Percentiles rank a stretch among this genome's conserved stretches.
Conservation (phyloP, 164 flowering plant species). For the Aristolochia californica region DNA sequence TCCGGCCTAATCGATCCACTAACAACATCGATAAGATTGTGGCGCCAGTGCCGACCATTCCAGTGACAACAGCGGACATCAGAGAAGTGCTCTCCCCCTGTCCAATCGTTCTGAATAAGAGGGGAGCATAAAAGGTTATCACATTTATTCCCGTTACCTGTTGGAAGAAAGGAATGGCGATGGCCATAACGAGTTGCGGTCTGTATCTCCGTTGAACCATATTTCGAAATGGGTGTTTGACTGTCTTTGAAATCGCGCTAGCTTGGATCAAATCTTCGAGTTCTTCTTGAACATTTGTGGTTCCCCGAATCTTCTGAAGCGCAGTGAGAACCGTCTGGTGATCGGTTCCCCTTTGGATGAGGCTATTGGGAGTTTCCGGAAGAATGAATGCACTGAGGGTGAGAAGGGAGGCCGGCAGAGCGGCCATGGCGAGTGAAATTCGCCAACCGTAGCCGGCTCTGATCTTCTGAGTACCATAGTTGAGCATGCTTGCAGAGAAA, state of each 20-base stretch:
- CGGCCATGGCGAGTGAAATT: conserved; percentile 24
- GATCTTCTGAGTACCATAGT: conserved; percentile 21
- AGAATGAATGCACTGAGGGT: conserved; percentile 19
- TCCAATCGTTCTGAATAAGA: conserved; percentile 18
- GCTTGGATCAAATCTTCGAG: conserved; percentile 27
- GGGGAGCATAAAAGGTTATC: conserved; percentile 18
- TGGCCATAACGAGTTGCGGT: conserved; percentile 23
- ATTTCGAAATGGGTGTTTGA: conserved; percentile 6
- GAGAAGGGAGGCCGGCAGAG: conserved; percentile 17
- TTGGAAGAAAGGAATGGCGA: conserved; percentile 21
- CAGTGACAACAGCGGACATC: conserved; percentile 13
- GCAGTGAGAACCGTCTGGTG: conserved; percentile 9
- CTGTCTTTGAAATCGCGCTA: conserved; percentile 5
- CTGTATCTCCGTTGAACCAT: conserved; percentile 10
- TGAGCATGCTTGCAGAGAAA: conserved; percentile 20
- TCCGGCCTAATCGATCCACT: conserved; percentile 16
- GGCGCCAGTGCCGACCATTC: conserved; percentile 8
- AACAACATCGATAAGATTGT: conserved; percentile 12
- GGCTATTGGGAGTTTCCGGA: conserved; percentile 25
- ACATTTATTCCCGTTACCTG: conserved; percentile 23
- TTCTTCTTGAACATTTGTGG: conserved; percentile 34
- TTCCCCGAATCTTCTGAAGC: conserved; percentile 41
- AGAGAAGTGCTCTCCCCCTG: conserved; percentile 21
- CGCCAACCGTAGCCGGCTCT: conserved; percentile 23
- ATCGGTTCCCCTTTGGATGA: conserved; percentile 12